These are phyloP conservation scores for Serendipita indica DNA, from an alignment of 768 basidiomycete genomes.

Conservation along the genomic window DNA sequence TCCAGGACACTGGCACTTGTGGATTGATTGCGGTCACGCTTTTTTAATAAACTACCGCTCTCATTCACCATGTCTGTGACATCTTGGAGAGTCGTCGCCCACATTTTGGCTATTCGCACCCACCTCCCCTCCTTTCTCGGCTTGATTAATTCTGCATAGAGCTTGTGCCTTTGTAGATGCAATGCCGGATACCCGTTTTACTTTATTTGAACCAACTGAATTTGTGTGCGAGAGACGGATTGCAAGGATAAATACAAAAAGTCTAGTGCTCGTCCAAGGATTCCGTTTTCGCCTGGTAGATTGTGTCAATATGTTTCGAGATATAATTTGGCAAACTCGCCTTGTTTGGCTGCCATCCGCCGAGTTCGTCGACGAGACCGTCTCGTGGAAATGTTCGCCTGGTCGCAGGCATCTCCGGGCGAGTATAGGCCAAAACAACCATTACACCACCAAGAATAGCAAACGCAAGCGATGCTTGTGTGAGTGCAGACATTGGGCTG, in stretches of 20 bases:
- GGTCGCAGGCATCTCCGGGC: constrained; percentile 38
- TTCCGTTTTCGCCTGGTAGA: neutral
- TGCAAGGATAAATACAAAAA: neutral
- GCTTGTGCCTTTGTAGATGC: no score
- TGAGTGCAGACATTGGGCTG: constrained; percentile 41
- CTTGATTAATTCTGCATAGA: no score
- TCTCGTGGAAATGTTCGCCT: constrained; percentile 57
- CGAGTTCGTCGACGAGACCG: constrained; percentile 63
- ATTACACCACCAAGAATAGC: constrained; percentile 22
- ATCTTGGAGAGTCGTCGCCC: no score
- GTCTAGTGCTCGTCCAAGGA: neutral
- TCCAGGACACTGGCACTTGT: no score
- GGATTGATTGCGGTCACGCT: no score
- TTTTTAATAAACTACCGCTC: no score
- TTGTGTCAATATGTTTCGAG: neutral
- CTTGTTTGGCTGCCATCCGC: constrained; percentile 66
- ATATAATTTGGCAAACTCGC: constrained; percentile 24
- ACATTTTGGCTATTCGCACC: no score
- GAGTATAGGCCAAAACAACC: constrained; percentile 37
- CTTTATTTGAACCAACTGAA: no score
- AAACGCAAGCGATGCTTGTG: constrained; percentile 47
- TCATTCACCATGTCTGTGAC: no score
- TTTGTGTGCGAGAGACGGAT: neutral
- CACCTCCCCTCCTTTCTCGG: no score
- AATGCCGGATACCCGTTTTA: no score